Conservation (phyloP, 805 yeast species). For the Candida maris region DNA sequence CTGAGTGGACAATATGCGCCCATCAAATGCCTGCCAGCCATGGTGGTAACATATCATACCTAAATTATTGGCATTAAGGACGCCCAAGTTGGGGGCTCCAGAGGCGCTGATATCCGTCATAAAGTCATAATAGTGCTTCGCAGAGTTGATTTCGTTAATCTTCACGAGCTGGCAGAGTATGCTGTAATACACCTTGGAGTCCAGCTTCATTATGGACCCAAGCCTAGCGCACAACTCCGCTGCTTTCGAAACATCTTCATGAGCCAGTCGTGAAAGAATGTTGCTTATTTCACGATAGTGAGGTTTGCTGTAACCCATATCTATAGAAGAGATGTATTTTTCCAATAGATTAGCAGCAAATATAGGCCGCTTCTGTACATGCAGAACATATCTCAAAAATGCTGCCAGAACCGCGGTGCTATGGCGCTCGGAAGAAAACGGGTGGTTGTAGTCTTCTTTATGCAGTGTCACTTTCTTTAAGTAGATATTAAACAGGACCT, state of each 20-base stretch:
- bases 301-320: slow-evolving; percentile 6
- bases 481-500: slow-evolving; percentile 8
- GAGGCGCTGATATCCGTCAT: slow-evolving; percentile 4
- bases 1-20: neutral
- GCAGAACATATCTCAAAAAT: slow-evolving; percentile 15
- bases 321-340: slow-evolving; percentile 3
- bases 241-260: slow-evolving; percentile 10
- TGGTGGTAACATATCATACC: slow-evolving; percentile 13
- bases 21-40: slow-evolving; percentile 16
- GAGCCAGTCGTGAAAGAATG: slow-evolving; percentile 11
- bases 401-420: slow-evolving; percentile 16
- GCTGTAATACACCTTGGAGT: slow-evolving; percentile 13
- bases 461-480: slow-evolving; percentile 1
- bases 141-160: slow-evolving; percentile 17
- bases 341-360: slow-evolving; percentile 12
- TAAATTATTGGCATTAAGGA: slow-evolving; percentile 5
- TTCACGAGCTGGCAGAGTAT: slow-evolving; percentile 16
- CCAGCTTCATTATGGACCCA: slow-evolving; percentile 2
- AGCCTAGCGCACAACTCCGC: slow-evolving; percentile 7
- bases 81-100: slow-evolving; percentile 1
- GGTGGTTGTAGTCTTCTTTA: slow-evolving; percentile 10
- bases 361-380: slow-evolving; percentile 5
- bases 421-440: slow-evolving; percentile 16
- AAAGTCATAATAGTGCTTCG: slow-evolving; percentile 13
- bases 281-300: slow-evolving; percentile 5